phyloP scores from a whole-genome alignment of 345 rosid species.

The thale cress (Arabidopsis thaliana) region TAIR10.1 NC_003070.9:18569001-18569500 shows the following conservation, averaged over 20 bases:
- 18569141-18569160: conserved; percentile 90
- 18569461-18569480: neutral
- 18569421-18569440: neutral
- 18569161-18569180: conserved; percentile 85
- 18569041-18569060: conserved; percentile 62
- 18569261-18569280: conserved; percentile 76
- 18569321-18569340: conserved; percentile 63
- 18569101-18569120: conserved; percentile 62
- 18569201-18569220: conserved; percentile 78
- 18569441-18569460: neutral
- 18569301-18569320: conserved; percentile 50
- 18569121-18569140: conserved; percentile 64
- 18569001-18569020: conserved; percentile 88
- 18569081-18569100: conserved; percentile 69
- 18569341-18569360: conserved; percentile 61
- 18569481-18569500: neutral
- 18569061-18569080: conserved; percentile 58
- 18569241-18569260: conserved; percentile 75
- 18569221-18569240: conserved; percentile 88
- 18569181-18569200: conserved; percentile 69
- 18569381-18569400: conserved; percentile 72
- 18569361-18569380: conserved; percentile 86
- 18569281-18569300: conserved; percentile 67
- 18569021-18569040: conserved; percentile 79
- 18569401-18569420: conserved; percentile 44